Base-by-base conservation (phyloP, 75 land plant species). In the Chamaecyparis obtusa region DNA sequence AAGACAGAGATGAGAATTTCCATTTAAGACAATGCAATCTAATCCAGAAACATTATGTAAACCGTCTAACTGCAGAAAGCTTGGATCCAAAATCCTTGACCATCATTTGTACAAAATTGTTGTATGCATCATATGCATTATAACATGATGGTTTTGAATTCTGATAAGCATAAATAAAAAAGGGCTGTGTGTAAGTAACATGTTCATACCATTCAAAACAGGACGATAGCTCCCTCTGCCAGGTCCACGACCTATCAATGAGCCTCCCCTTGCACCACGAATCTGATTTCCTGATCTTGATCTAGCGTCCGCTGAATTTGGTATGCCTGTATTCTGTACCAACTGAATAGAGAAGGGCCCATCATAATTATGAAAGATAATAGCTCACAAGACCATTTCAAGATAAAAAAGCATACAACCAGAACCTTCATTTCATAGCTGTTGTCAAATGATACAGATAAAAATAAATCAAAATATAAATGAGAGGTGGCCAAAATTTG, bases 231-330 rank as follows among this genome's bases (percentile, higher is more conserved):
- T 80, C 19, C 41, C 49, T 19, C 83, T 80, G 24, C 24, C 49
- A 80, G 83, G 10, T 80, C 83, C 83, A 24, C 83, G 83, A 80
- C 83, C 48, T 37, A 80, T 17, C 44, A 8, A 43, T 41, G 49
- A 80, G 44, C 83, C 83, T 43, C 83, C 83, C 49, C 83, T 43
- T 80, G 41, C 83, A 80, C 83, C 83, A 41, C 83, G 83, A 80
- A 46, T 24, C 10, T 80, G 83, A 80, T 80, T 80, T 80, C 83
- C 83, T 19, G 46, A 80, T 80, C 83, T 80, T 41, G 83, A n/a
- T 43, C 48, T 80, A 27, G 32, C 30, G 19, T 80, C 83, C 48
- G 27, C 46, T 21, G 48, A 41, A 46, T 39, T 80, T 41, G 43
- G 83, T 24, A 80, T 21, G n/a, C 43, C 43, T 21, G 83, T 43